Base-by-base conservation (phyloP, 139 green algal genomes). In the Auxenochlorella protothecoides region DNA sequence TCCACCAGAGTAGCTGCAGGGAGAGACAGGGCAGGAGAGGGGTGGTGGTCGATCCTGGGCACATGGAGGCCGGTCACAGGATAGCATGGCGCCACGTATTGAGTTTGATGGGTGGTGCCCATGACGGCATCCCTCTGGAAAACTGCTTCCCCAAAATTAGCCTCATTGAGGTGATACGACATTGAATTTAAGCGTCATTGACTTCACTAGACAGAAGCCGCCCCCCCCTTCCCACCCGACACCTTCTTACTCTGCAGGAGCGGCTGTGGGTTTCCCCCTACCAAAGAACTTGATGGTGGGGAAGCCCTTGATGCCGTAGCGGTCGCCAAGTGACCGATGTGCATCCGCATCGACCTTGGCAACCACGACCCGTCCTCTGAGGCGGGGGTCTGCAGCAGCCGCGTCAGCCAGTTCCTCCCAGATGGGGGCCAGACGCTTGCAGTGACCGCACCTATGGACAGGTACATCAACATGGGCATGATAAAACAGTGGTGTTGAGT, bases 241-340 rank as follows among this genome's bases (percentile, higher is more conserved):
- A 44, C 27, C 4, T 6, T 69, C 83, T 87, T 59, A 92, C 83
- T 86, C 79, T 9, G 76, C 69, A 11, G 79, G 81, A 9, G 51
- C 75, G 14, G 82, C 79, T 56, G 80, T 66, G 3, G 84, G 66
- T 76, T 90, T 88, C 73, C 88, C 89, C 3, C 87, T 75, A 0
- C 66, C 7, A 68, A 94, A 88, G 72, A 70, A 91, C 79, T 93
- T 93, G 82, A 96, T 68, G 55, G 90, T 96, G 70, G 90, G 90
- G 78, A 96, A 96, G 68, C 90, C 90, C 8, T 65, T 44, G 9
- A 96, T 89, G 11, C 75, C 89, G 79, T 92, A 96, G 13, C 72
- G 73, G 67, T 87, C 78, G 13, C 90, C 90, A 59, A 96, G 61
- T 0, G 57, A 68, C 15, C 84, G 79, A 73, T 96, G 89, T 5